phyloP scores from a whole-genome alignment of 2,329 filamentous ascomycete species.

The Aspergillus awamori region DNA sequence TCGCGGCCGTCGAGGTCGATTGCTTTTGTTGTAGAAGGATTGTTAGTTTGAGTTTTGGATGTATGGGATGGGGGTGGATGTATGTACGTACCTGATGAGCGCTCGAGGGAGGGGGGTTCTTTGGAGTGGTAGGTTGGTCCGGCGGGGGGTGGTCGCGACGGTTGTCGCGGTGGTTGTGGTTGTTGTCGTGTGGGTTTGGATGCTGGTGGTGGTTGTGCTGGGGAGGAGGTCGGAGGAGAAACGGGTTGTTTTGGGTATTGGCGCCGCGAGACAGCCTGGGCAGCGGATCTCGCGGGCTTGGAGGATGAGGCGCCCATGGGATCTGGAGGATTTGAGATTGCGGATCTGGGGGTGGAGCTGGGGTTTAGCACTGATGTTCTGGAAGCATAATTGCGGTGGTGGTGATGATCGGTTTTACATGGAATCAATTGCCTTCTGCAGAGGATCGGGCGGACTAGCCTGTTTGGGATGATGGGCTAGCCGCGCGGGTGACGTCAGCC shows the following conservation, averaged over 20 bases:
- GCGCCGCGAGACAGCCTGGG: constrained; percentile 53
- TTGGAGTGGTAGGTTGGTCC: constrained; percentile 10
- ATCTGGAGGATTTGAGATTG: not conserved
- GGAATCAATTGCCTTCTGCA: constrained; percentile 3
- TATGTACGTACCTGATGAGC: constrained; percentile 16
- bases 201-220: constrained; percentile 31
- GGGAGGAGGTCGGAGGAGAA: constrained; percentile 39
- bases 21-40: constrained; percentile 36
- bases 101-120: not conserved
- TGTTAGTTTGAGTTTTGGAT: constrained; percentile 7
- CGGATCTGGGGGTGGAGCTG: constrained; percentile 8
- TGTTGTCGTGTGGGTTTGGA: constrained; percentile 36
- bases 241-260: constrained; percentile 57
- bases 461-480: constrained; percentile 15
- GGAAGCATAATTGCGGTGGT: not conserved
- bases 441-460: constrained; percentile 20
- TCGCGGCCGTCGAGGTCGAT: constrained; percentile 65
- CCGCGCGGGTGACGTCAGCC: constrained; percentile 26
- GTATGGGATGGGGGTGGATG: not conserved
- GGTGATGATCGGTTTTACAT: no score
- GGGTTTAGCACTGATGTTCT: not conserved
- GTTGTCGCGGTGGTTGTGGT: constrained; percentile 23
- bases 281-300: constrained; percentile 55
- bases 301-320: constrained; percentile 63
- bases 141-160: not conserved